These are phyloP conservation scores for Lodderomyces metapsilosis DNA, from an alignment of 1,139 yeast genomes.

Conservation along the genomic window DNA sequence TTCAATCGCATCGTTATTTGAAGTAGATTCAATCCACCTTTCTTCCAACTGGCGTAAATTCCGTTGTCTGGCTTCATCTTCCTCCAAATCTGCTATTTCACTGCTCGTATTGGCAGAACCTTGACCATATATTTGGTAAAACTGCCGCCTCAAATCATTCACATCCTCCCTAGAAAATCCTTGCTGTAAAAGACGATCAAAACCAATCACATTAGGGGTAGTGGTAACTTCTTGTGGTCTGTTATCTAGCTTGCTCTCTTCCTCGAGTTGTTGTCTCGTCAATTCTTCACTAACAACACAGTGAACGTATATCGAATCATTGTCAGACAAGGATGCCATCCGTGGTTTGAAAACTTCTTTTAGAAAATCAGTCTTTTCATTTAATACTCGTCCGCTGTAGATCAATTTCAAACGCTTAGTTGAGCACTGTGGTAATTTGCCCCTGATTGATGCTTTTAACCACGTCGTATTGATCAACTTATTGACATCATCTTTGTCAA, in stretches of 20 bases:
- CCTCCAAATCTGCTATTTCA: constrained; percentile 39
- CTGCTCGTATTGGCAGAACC: constrained; percentile 13
- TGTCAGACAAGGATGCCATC: constrained; percentile 6
- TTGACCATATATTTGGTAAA: constrained; percentile 53
- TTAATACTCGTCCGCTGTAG: constrained; percentile 69
- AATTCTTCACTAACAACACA: constrained; percentile 78
- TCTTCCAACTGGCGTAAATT: constrained; percentile 71
- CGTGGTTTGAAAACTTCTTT: constrained; percentile 41
- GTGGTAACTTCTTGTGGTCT: constrained; percentile 51
- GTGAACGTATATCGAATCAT: constrained; percentile 56
- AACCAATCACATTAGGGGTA: constrained; percentile 75
- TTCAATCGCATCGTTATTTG: constrained; percentile 24
- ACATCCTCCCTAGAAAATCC: constrained; percentile 83
- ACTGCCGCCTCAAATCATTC: constrained; percentile 68
- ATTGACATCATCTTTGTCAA: constrained; percentile 34
- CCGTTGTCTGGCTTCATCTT: constrained; percentile 35
- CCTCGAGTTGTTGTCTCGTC: constrained; percentile 53
- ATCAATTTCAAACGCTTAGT: constrained; percentile 66
- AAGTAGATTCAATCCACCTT: constrained; percentile 86
- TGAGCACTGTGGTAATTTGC: constrained; percentile 23
- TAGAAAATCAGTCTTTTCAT: constrained; percentile 55
- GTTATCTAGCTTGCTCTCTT: constrained; percentile 63
- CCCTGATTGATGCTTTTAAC: constrained; percentile 26
- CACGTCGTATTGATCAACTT: constrained; percentile 30
- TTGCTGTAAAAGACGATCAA: constrained; percentile 77